These are phyloP conservation scores for Xylariaceae sp. DNA, from an alignment of 2,329 filamentous ascomycete genomes.

Conservation along the genomic window DNA sequence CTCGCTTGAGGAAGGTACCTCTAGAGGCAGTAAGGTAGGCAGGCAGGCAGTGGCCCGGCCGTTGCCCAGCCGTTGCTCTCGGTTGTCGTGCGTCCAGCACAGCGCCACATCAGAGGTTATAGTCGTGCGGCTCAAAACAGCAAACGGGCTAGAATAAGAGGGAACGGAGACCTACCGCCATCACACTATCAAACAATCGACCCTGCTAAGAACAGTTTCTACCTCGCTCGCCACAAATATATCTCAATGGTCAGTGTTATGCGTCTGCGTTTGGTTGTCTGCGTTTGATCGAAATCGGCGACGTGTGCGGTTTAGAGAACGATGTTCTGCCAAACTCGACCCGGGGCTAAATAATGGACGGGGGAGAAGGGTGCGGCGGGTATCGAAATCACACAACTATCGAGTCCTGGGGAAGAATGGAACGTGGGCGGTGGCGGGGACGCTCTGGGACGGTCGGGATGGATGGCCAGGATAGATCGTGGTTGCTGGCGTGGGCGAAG, in stretches of 20 bases:
- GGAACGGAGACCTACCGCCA: constrained; percentile 18
- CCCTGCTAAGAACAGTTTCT: constrained; percentile 14
- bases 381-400: constrained; percentile 23
- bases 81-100: background rate
- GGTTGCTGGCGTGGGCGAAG: constrained; percentile 13
- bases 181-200: constrained; percentile 20
- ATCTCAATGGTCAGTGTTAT: background rate
- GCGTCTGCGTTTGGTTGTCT: background rate
- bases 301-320: constrained; percentile 15
- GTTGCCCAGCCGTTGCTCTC: too few relatives aligned
- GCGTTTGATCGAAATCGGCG: constrained; percentile 7
- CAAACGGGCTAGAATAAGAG: background rate
- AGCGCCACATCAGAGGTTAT: background rate
- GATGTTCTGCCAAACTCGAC: constrained; percentile 19
- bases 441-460: background rate
- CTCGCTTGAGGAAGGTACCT: too few relatives aligned
- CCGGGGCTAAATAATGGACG: constrained; percentile 9
- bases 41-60: too few relatives aligned
- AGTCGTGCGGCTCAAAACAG: background rate
- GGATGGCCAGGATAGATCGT: constrained; percentile 10
- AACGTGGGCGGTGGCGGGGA: background rate
- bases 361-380: constrained; percentile 15
- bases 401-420: constrained; percentile 15
- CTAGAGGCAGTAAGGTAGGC: too few relatives aligned
- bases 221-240: constrained; percentile 7